Percentiles rank a stretch among this genome's conserved stretches.
phyloP scores from a whole-genome alignment of 805 yeast genomes.

The Cyberlindnera meyerae region DNA sequence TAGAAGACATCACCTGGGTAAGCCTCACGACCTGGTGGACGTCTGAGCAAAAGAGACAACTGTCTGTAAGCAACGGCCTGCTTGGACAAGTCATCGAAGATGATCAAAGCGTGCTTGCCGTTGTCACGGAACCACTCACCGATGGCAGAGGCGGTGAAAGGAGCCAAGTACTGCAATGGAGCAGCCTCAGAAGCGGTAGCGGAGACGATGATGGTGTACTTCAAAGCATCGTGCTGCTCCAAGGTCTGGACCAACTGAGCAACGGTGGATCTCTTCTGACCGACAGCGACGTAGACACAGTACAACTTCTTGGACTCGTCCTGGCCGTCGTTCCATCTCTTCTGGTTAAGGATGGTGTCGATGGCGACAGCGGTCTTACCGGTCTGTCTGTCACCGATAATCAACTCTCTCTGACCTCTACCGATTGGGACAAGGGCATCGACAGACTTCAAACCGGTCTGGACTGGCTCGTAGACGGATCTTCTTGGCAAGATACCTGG shows the following conservation, averaged over 20 bases:
- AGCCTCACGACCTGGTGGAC: slow-evolving; percentile 26
- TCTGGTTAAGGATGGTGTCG: slow-evolving; percentile 97
- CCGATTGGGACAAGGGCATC: slow-evolving; percentile 99
- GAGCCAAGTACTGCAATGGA: slow-evolving; percentile 99
- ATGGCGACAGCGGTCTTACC: slow-evolving; percentile 99
- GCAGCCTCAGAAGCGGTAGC: slow-evolving; percentile 99
- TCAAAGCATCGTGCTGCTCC: slow-evolving; percentile 96
- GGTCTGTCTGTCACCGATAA: slow-evolving; percentile 99
- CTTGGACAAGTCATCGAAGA: slow-evolving; percentile 97
- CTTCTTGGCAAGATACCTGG: slow-evolving; percentile 99
- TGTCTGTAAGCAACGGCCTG: slow-evolving; percentile 99
- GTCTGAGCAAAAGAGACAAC: slow-evolving; percentile 88
- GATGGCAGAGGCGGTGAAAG: slow-evolving; percentile 99
- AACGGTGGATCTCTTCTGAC: slow-evolving; percentile 99
- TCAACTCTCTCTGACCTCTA: slow-evolving; percentile 99
- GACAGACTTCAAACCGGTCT: slow-evolving; percentile 98
- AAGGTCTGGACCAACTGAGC: slow-evolving; percentile 99
- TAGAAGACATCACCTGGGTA: slow-evolving; percentile 26
- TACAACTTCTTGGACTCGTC: slow-evolving; percentile 97
- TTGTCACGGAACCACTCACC: slow-evolving; percentile 99
- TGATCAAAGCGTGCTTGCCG: slow-evolving; percentile 94
- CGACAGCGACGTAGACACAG: slow-evolving; percentile 99
- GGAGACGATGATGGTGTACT: slow-evolving; percentile 96
- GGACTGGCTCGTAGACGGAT: slow-evolving; percentile 98
- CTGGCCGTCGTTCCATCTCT: slow-evolving; percentile 93